These are phyloP conservation scores for Lojkania enalia DNA, from an alignment of 2,329 filamentous ascomycete species.

Conservation along the genomic window DNA sequence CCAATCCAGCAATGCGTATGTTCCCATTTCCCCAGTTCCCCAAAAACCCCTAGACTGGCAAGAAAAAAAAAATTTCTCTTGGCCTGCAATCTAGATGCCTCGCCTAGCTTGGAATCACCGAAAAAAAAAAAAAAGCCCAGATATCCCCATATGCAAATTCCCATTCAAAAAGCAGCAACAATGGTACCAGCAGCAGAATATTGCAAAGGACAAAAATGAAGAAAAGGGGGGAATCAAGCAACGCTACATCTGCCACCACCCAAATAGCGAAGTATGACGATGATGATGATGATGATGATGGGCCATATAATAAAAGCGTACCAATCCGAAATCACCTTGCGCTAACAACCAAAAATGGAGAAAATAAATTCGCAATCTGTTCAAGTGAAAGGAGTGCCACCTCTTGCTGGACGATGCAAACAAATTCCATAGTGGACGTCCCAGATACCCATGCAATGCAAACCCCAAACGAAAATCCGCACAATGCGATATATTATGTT, in stretches of 20 bases:
- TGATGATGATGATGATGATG: too few species aligned
- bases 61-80: too few species aligned
- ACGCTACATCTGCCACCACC: constrained; percentile 15
- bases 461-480: constrained; percentile 23
- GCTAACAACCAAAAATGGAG: too few species aligned
- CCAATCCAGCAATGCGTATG: neutral
- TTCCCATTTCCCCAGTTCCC: too few species aligned
- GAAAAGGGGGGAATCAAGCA: constrained; percentile 1
- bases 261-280: neutral
- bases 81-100: too few species aligned
- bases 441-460: constrained; percentile 36
- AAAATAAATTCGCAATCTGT: constrained; percentile 1
- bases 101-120: too few species aligned
- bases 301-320: constrained; percentile 18
- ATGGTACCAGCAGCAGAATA: neutral
- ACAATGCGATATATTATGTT: constrained; percentile 16
- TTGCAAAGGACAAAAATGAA: neutral
- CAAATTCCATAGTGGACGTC: constrained; percentile 12
- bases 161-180: neutral
- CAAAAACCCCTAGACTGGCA: too few species aligned
- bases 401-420: neutral
- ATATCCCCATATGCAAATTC: neutral
- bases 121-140: too few species aligned
- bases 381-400: neutral
- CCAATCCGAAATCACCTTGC: neutral